Conservation (phyloP, 495 filamentous ascomycete species). For the Chaetomium fimeti region DNA sequence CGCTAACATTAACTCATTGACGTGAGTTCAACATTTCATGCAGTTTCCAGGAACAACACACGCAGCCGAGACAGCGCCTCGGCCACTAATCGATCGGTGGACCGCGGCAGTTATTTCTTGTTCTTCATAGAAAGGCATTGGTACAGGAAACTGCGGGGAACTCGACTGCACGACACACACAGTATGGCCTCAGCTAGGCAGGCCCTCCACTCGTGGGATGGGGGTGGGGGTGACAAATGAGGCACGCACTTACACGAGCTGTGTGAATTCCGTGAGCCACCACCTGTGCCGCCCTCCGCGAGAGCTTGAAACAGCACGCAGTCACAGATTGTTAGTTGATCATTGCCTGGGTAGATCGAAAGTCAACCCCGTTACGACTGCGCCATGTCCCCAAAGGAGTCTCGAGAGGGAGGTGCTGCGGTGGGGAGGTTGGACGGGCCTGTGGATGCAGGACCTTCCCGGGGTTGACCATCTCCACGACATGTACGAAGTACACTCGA, state of each 20-base stretch:
- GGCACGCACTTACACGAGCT: not conserved
- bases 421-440: not conserved
- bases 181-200: not conserved
- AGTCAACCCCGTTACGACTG: not conserved
- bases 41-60: conserved; percentile 11
- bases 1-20: not conserved
- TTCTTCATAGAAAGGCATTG: not conserved
- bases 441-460: conserved; percentile 1
- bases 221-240: not conserved
- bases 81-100: not conserved
- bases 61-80: not conserved
- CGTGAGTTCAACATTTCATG: not conserved
- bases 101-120: not conserved
- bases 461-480: not conserved
- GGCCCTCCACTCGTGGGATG: not conserved
- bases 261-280: not conserved
- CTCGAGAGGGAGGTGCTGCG: not conserved
- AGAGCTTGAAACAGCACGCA: conserved; percentile 18
- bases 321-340: not conserved
- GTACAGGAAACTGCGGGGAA: not conserved
- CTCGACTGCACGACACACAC: too few relatives aligned
- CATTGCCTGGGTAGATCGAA: not conserved
- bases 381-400: not conserved
- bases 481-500: not conserved
- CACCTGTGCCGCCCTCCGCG: conserved; percentile 15